These are phyloP conservation scores for Holtermannia corniformis DNA, from an alignment of 768 basidiomycete species.

Conservation along the genomic window DNA sequence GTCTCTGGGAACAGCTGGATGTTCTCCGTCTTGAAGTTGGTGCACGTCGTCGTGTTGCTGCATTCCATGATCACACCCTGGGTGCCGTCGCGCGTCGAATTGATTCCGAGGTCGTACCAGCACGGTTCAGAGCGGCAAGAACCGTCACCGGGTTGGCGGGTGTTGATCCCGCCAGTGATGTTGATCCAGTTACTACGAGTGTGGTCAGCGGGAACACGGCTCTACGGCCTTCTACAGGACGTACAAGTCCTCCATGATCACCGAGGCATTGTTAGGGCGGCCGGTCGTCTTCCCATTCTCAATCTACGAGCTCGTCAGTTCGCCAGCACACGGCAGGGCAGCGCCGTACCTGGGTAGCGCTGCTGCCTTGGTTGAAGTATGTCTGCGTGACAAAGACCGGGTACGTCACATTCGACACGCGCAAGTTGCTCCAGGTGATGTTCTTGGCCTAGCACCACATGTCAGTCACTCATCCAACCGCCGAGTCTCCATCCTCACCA, in stretches of 20 bases:
- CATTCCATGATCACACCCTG: conserved; percentile 20
- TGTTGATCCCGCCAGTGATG: background rate
- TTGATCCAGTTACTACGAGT: background rate
- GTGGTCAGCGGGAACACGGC: conserved; percentile 13
- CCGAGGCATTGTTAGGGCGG: conserved; percentile 22
- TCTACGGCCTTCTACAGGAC: conserved; percentile 22
- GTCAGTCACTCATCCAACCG: too few relatives aligned
- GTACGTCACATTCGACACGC: conserved; percentile 46
- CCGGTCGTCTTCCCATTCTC: conserved; percentile 17
- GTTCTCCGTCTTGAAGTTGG: conserved; percentile 15
- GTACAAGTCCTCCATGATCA: conserved; percentile 21
- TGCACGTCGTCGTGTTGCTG: conserved; percentile 17
- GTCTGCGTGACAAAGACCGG: conserved; percentile 49
- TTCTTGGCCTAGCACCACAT: conserved; percentile 37
- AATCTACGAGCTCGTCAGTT: conserved; percentile 17
- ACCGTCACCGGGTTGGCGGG: conserved; percentile 20
- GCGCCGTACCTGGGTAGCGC: background rate
- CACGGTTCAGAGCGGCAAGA: conserved; percentile 25
- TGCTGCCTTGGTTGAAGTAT: conserved; percentile 31
- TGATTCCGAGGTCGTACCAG: conserved; percentile 20
- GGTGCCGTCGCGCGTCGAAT: conserved; percentile 19
- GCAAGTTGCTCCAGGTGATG: conserved; percentile 48
- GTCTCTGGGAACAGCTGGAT: conserved; percentile 21
- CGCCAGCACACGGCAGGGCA: conserved; percentile 1
- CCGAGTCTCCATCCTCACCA: too few relatives aligned